A percentile compares a stretch with the other conserved stretches of the same genome.
These are phyloP conservation scores for Chimonanthus salicifolius DNA, from an alignment of 164 flowering plant species.

Conservation along the genomic window DNA sequence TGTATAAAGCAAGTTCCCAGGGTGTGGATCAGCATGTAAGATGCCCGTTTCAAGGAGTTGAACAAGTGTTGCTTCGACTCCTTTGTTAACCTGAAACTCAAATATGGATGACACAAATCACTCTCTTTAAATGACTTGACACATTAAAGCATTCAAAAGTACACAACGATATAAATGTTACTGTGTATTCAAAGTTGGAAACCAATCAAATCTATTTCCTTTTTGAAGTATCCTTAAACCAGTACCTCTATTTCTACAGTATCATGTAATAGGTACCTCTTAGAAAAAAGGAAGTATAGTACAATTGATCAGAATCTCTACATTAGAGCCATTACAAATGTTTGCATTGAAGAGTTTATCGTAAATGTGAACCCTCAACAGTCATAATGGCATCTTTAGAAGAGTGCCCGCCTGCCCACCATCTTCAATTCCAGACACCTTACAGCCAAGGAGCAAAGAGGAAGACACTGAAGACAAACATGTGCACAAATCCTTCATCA, in stretches of 20 bases:
- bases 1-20: conserved; percentile 85
- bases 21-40: conserved; percentile 98
- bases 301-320: not conserved
- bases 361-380: not conserved
- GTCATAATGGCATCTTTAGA: too few species aligned
- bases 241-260: too few species aligned
- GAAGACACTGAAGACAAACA: too few species aligned
- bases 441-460: too few species aligned
- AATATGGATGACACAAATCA: not conserved
- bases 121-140: not conserved
- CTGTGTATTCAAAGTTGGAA: not conserved
- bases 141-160: not conserved
- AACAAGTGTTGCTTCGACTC: conserved; percentile 81
- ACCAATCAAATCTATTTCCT: not conserved
- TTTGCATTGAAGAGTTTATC: not conserved
- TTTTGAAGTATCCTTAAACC: too few species aligned
- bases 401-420: too few species aligned
- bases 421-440: too few species aligned
- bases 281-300: not conserved
- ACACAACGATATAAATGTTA: not conserved
- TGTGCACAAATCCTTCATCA: too few species aligned
- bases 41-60: conserved; percentile 98
- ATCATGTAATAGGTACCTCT: too few species aligned
- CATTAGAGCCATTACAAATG: not conserved
- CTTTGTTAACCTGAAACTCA: conserved; percentile 72